Percentiles rank a stretch among this genome's conserved stretches.
These are phyloP conservation scores for Saccharomyces paradoxus DNA, from an alignment of 805 yeast genomes.

Conservation along the genomic window DNA sequence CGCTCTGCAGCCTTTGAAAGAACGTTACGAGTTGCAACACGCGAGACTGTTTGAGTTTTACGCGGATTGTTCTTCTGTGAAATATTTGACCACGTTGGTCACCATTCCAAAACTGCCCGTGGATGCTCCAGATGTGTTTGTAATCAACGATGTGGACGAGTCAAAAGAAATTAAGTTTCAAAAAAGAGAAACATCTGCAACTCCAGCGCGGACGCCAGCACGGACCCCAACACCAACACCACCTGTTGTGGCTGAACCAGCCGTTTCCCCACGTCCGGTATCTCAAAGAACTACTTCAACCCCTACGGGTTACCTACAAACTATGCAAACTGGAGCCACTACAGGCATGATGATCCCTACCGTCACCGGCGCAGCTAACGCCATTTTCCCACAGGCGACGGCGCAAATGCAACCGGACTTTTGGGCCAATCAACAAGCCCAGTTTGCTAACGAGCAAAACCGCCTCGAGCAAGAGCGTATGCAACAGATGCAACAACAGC, in stretches of 20 bases:
- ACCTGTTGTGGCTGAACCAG: neutral
- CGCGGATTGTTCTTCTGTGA: conserved; percentile 81
- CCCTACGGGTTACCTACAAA: neutral
- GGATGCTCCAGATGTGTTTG: conserved; percentile 29
- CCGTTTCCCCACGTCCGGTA: neutral
- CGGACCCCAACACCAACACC: neutral
- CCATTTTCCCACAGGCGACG: conserved; percentile 35
- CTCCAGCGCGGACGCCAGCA: conserved; percentile 1
- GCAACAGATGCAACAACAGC: conserved; percentile 53
- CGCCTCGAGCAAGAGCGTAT: conserved; percentile 64
- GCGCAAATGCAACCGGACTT: conserved; percentile 17
- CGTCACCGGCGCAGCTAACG: conserved; percentile 14
- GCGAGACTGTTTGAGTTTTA: conserved; percentile 68
- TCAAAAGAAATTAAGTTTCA: conserved; percentile 11
- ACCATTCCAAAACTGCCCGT: conserved; percentile 35
- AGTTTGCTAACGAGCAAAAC: conserved; percentile 59
- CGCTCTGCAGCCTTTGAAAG: conserved; percentile 65
- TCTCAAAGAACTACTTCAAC: neutral
- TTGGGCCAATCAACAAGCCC: conserved; percentile 38
- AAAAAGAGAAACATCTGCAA: neutral
- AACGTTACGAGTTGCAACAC: conserved; percentile 64
- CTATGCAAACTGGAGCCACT: neutral
- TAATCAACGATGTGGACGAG: conserved; percentile 10
- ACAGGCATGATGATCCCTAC: conserved; percentile 9
- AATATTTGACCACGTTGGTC: conserved; percentile 70